phyloP scores from a whole-genome alignment of 805 yeast species.

The Jamesozyma lodderae region DNA sequence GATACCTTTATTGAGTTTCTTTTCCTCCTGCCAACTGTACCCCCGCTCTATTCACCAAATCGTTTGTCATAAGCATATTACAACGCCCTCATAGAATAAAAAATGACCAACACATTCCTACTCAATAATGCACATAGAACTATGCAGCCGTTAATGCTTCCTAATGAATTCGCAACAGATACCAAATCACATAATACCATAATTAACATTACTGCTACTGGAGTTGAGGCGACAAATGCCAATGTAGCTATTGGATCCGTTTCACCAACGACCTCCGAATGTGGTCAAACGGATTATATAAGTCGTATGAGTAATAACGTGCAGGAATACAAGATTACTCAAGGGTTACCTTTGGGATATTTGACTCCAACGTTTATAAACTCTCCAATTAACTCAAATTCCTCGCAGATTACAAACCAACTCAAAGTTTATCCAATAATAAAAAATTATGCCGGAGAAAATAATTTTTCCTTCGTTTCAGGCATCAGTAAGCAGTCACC shows the following conservation, averaged over 20 bases:
- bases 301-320: too few relatives aligned
- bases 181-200: background rate
- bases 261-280: too few relatives aligned
- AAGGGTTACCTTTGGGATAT: too few relatives aligned
- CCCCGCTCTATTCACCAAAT: too few relatives aligned
- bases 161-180: background rate
- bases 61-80: too few relatives aligned
- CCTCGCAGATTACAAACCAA: background rate
- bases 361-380: background rate
- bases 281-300: too few relatives aligned
- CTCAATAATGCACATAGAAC: slow-evolving; percentile 5
- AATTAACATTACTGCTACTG: too few relatives aligned
- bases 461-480: background rate
- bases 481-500: background rate
- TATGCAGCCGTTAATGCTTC: slow-evolving; percentile 10
- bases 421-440: background rate
- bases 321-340: too few relatives aligned
- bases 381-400: background rate
- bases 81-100: background rate
- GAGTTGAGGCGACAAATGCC: too few relatives aligned
- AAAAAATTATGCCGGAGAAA: background rate
- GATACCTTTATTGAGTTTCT: too few relatives aligned
- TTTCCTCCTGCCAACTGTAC: too few relatives aligned
- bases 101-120: slow-evolving; percentile 2
- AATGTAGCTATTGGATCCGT: too few relatives aligned